Evolutionary conservation across 768 basidiomycete species (phyloP), one percentile per base, ranked within the genome.

Genomic region (Lactarius indigo): DNA sequence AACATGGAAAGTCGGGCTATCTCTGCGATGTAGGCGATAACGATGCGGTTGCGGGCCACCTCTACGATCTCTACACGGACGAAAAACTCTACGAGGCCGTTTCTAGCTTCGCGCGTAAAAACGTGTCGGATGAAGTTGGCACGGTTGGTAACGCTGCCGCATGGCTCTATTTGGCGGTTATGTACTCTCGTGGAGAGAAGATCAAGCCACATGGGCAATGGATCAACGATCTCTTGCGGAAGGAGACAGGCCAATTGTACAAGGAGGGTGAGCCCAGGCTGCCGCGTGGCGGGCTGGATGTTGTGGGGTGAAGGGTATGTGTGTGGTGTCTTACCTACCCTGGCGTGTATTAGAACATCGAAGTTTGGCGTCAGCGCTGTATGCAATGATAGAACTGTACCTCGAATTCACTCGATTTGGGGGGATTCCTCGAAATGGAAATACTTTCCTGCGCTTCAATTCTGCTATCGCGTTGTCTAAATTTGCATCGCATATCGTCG

Each of bases 1-100:
- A 86, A 71, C 79, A 97, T 70, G 94, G 93, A 62, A 88, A 92
- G 77, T 92, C 90, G 69, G 96, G 96, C 59, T 95, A 83, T 82
- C 80, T 97, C 71, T 90, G 89, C 69, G 85, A 87, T 20, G 84
- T 87, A 12, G 89, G 89, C 33, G 91, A 96, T 74, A 89, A 90
- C 70, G 81, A 80, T 5, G 78, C 85, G 7, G 92, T 96, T 57
- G 91, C 94, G 41, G 79, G 83, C 71, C 82, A 93, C 74, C 82
- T 96, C 64, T 89, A 80, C 76, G 84, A 94, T 42, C 83, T 96
- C 31, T 87, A 86, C 81, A 90, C 88, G 66, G 87, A 95, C 75
- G 84, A 87, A 64, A 83, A 73, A 8, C 79, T 92, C 57, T 90
- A 75, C 75, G 73, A 76, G 52, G 59, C 68, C 13, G 75, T 80